Percentiles rank a stretch among this genome's conserved stretches.
These are phyloP conservation scores for Suhomyces maxii DNA, from an alignment of 1,139 yeast genomes.

Conservation along the genomic window DNA sequence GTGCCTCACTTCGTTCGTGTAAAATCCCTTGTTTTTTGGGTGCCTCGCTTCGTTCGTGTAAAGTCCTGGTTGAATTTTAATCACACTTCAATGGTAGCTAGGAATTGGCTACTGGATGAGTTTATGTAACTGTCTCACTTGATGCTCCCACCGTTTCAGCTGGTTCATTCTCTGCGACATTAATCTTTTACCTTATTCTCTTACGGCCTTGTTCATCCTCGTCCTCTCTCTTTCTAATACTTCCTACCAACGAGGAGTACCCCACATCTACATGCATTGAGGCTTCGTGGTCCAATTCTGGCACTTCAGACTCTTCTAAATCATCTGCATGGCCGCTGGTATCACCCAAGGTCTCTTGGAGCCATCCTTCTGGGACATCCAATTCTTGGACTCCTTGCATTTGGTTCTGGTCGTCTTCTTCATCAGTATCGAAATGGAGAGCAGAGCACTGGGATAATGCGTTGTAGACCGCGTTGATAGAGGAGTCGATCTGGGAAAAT, in stretches of 20 bases:
- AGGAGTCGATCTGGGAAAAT: constrained; percentile 11
- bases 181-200: background rate
- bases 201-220: constrained; percentile 13
- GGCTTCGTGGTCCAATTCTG: constrained; percentile 24
- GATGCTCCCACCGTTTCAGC: background rate
- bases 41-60: too few species aligned
- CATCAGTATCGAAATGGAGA: constrained; percentile 34
- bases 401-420: constrained; percentile 17
- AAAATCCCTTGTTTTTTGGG: too few species aligned
- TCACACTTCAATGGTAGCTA: too few species aligned
- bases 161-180: background rate
- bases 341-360: constrained; percentile 16
- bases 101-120: too few species aligned
- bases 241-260: constrained; percentile 38
- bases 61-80: too few species aligned
- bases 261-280: constrained; percentile 51
- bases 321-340: constrained; percentile 43
- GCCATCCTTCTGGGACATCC: constrained; percentile 27
- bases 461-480: constrained; percentile 27
- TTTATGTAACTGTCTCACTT: too few species aligned
- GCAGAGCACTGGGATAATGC: constrained; percentile 43
- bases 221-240: constrained; percentile 29
- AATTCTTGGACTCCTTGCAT: constrained; percentile 12
- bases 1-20: too few species aligned
- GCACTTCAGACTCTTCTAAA: constrained; percentile 23